These are phyloP conservation scores for Entomortierella beljakovae DNA, from an alignment of 192 early-diverging fungal genomes.

Conservation along the genomic window DNA sequence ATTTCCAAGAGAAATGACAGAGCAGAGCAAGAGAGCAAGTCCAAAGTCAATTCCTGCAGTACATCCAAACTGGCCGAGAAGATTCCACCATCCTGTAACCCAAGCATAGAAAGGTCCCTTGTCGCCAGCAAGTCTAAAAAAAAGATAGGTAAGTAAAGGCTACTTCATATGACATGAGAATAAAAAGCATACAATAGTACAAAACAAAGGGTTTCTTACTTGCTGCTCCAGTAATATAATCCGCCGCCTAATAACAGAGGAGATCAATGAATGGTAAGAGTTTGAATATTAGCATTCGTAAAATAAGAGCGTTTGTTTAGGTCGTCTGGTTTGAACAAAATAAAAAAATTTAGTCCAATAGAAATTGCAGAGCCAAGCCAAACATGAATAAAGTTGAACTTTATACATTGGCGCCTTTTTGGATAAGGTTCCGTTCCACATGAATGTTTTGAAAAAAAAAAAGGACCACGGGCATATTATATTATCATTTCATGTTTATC, in stretches of 20 bases:
- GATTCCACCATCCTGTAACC: constrained; percentile 67
- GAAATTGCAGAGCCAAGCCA: no score
- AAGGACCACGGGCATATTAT: no score
- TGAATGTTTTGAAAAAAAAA: no score
- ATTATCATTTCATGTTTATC: no score
- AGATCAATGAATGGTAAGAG: neutral
- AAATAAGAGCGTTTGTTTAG: neutral
- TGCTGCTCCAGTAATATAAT: constrained; percentile 41
- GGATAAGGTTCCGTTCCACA: neutral
- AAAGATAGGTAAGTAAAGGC: neutral
- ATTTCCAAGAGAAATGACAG: constrained; percentile 47
- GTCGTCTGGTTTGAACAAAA: no score
- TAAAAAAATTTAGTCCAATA: no score
- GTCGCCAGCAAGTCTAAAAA: constrained; percentile 42
- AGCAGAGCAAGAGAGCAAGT: constrained; percentile 39
- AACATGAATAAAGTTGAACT: no score
- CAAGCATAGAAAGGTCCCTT: constrained; percentile 54
- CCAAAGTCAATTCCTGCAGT: constrained; percentile 49
- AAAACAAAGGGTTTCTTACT: constrained; percentile 16
- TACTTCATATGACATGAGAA: no score
- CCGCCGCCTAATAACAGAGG: constrained; percentile 18
- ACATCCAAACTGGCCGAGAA: constrained; percentile 65
- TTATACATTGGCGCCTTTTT: no score
- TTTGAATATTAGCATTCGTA: neutral
- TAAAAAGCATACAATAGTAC: no score